A percentile compares a stretch with the other conserved stretches of the same genome.
phyloP scores from a whole-genome alignment of 2,329 filamentous ascomycete species.

The Venturia oleaginea region DNA sequence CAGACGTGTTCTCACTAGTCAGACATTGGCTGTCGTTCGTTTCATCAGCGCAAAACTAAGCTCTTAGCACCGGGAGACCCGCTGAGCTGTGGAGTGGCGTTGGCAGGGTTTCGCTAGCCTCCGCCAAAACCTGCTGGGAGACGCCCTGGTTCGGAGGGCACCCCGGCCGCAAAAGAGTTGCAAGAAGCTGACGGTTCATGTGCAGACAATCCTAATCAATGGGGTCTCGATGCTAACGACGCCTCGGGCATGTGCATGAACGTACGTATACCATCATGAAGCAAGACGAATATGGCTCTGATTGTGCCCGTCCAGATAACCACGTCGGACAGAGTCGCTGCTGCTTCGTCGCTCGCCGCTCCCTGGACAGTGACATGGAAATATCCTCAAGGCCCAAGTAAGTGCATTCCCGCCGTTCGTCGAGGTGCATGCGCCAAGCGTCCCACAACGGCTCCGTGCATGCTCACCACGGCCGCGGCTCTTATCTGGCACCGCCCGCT shows the following conservation, averaged over 20 bases:
- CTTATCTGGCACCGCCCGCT: neutral
- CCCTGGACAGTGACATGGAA: constrained; percentile 46
- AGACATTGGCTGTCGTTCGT: constrained; percentile 19
- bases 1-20: constrained; percentile 36
- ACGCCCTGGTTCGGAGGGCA: neutral
- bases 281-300: neutral
- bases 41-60: neutral
- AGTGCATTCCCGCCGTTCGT: neutral
- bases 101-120: neutral
- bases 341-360: constrained; percentile 37
- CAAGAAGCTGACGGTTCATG: constrained; percentile 7
- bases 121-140: neutral
- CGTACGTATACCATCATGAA: constrained; percentile 30
- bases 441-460: neutral
- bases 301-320: constrained; percentile 9
- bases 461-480: neutral
- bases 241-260: constrained; percentile 41
- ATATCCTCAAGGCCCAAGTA: constrained; percentile 34
- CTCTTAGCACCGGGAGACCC: neutral
- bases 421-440: neutral
- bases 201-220: constrained; percentile 48
- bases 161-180: neutral
- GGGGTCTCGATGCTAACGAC: constrained; percentile 33
- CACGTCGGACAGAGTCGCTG: constrained; percentile 41
- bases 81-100: neutral